These are phyloP conservation scores for Tuber brumale DNA, from an alignment of 495 filamentous ascomycete genomes.

Conservation along the genomic window DNA sequence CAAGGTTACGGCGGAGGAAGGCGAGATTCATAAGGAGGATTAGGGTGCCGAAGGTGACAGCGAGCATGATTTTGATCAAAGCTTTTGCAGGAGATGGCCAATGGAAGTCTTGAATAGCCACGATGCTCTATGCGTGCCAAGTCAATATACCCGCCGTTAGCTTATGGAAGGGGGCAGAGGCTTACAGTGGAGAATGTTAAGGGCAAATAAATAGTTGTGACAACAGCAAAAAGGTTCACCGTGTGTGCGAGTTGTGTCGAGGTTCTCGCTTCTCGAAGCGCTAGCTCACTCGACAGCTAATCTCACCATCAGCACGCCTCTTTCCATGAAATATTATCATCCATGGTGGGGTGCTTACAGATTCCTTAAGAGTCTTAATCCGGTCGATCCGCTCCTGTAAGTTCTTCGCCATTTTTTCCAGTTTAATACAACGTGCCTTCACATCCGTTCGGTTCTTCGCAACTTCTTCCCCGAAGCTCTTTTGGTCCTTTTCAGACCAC, in stretches of 20 bases:
- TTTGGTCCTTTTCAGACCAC: background rate
- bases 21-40: slow-evolving; percentile 2
- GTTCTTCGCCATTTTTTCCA: background rate
- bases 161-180: background rate
- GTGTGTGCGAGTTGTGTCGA: slow-evolving; percentile 5
- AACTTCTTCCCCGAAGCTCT: background rate
- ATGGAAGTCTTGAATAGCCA: background rate
- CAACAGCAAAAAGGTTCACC: background rate
- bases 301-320: background rate
- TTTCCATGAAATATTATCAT: background rate
- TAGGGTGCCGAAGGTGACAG: background rate
- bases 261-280: slow-evolving; percentile 1
- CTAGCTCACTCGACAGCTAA: slow-evolving; percentile 2
- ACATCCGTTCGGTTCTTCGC: background rate
- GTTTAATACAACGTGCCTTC: background rate
- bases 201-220: background rate
- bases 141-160: background rate
- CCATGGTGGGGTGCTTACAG: background rate
- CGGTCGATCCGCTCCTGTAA: background rate
- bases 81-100: background rate
- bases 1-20: background rate
- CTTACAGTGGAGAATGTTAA: background rate
- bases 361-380: slow-evolving; percentile 5
- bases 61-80: background rate
- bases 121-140: background rate